These are phyloP conservation scores for Zygosaccharomyces gambellarensis DNA, from an alignment of 805 yeast genomes.

Conservation along the genomic window DNA sequence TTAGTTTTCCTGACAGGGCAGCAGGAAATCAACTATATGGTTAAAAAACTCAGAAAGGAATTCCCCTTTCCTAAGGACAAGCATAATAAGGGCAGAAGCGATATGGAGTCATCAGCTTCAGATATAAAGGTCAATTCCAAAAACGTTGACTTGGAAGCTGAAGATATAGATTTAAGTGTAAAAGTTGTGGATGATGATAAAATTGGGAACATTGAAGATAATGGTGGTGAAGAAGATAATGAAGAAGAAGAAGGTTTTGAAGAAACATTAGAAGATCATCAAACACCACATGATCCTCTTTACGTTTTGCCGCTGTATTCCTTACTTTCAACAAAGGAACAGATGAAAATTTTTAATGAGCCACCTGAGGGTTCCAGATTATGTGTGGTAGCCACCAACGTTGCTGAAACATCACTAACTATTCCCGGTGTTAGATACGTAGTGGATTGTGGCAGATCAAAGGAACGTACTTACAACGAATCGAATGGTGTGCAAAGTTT, in stretches of 20 bases:
- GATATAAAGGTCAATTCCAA: conserved; percentile 50
- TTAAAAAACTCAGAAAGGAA: conserved; percentile 59
- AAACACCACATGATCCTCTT: conserved; percentile 68
- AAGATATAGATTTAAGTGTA: conserved; percentile 75
- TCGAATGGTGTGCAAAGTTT: conserved; percentile 89
- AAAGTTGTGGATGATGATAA: conserved; percentile 33
- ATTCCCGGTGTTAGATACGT: conserved; percentile 95
- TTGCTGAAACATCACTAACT: conserved; percentile 95
- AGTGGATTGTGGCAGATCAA: conserved; percentile 90
- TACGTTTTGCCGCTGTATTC: conserved; percentile 92
- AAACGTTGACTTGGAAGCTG: conserved; percentile 73
- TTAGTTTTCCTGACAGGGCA: conserved; percentile 91
- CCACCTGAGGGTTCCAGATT: conserved; percentile 85
- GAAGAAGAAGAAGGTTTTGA: conserved; percentile 56
- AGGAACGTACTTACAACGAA: conserved; percentile 78
- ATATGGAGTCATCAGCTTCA: conserved; percentile 35
- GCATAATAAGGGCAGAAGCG: conserved; percentile 14
- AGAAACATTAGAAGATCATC: conserved; percentile 66
- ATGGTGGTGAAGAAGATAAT: conserved; percentile 37
- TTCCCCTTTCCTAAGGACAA: conserved; percentile 49
- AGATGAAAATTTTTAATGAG: conserved; percentile 80
- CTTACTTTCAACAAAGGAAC: conserved; percentile 87
- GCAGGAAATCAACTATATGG: conserved; percentile 77
- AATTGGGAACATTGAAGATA: conserved; percentile 32
- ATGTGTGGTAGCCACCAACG: conserved; percentile 93